Conservation (phyloP, 2,329 filamentous ascomycete species). For the Emmonsiellopsis sp. region DNA sequence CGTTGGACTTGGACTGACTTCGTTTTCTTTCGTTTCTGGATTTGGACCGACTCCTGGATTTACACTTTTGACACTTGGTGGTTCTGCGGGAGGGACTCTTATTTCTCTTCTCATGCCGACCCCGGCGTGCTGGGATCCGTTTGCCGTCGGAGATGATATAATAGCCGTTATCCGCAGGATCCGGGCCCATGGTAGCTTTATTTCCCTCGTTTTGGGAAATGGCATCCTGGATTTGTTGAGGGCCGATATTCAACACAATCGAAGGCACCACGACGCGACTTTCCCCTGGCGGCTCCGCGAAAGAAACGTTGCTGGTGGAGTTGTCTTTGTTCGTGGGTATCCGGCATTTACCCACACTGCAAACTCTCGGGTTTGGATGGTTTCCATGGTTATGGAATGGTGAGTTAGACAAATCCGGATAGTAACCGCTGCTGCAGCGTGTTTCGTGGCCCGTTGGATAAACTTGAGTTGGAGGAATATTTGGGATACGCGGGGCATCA, state of each 20-base stretch:
- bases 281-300: background rate
- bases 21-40: background rate
- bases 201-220: background rate
- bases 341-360: background rate
- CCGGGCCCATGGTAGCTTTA: background rate
- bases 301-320: background rate
- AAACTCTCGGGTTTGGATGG: background rate
- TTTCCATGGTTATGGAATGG: background rate
- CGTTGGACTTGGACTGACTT: background rate
- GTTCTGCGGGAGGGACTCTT: no score
- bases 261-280: slow-evolving; percentile 4
- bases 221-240: background rate
- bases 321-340: background rate
- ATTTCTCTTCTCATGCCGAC: background rate
- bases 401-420: background rate
- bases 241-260: slow-evolving; percentile 12
- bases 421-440: background rate
- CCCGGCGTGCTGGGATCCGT: slow-evolving; percentile 3
- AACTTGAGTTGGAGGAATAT: background rate
- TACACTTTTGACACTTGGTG: background rate
- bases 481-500: background rate
- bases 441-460: background rate
- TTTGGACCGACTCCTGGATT: background rate
- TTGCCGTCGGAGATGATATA: slow-evolving; percentile 12
- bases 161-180: slow-evolving; percentile 6